Evolutionary conservation across 148 eudicot genomes (phyloP).

Genomic region (Fallopia convolvulus): DNA sequence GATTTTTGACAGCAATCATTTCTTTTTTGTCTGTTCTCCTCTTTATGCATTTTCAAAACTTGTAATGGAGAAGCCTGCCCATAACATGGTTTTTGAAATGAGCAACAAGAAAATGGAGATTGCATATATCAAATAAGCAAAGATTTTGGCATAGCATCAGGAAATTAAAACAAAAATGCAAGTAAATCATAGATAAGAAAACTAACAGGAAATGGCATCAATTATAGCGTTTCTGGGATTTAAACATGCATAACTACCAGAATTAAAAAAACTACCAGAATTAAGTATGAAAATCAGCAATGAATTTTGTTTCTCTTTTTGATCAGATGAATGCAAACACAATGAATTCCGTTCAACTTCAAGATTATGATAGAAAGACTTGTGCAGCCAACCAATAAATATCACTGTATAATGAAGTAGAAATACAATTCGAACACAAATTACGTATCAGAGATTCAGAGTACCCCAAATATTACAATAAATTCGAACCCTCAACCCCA

Average conservation of each 20-base stretch:
- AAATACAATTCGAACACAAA: not conserved
- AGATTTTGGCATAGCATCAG: too few relatives aligned
- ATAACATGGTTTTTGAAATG: not conserved
- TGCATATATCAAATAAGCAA: too few relatives aligned
- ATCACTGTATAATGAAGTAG: not conserved
- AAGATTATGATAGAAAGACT: not conserved
- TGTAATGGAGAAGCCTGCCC: not conserved
- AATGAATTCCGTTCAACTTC: not conserved
- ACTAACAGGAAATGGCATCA: too few relatives aligned
- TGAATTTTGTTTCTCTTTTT: slow-evolving; percentile 53
- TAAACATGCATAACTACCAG: too few relatives aligned
- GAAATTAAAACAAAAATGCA: too few relatives aligned
- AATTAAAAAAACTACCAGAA: too few relatives aligned
- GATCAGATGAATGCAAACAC: slow-evolving; percentile 62
- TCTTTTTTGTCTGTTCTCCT: not conserved
- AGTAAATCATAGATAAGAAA: too few relatives aligned
- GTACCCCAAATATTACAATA: too few relatives aligned
- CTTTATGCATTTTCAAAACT: not conserved
- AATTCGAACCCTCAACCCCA: too few relatives aligned
- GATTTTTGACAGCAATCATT: slow-evolving; percentile 12
- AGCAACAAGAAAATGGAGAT: not conserved
- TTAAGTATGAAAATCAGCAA: slow-evolving; percentile 28
- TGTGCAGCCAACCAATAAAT: not conserved
- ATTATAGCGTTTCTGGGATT: too few relatives aligned
- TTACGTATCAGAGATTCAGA: too few relatives aligned